Conservation (phyloP, 331 rosid species). For the Rosa hybrid region DNA sequence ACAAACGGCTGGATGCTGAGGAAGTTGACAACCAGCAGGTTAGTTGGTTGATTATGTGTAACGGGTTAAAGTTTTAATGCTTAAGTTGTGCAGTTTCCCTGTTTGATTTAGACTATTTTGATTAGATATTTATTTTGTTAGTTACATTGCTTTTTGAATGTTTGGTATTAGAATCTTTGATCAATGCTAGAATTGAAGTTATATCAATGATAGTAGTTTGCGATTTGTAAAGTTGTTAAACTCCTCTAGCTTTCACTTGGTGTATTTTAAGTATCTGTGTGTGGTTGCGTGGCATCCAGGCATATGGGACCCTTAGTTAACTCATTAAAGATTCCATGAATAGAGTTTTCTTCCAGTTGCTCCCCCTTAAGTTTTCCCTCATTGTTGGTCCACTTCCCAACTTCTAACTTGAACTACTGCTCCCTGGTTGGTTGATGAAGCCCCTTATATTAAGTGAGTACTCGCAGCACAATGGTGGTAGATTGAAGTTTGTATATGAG, state of each 20-base stretch:
- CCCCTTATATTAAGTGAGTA: too few species aligned
- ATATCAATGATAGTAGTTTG: neutral
- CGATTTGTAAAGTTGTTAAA: neutral
- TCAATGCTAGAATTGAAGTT: neutral
- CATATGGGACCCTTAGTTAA: too few species aligned
- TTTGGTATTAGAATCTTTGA: neutral
- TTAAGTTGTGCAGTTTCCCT: neutral
- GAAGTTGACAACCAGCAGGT: slow-evolving; percentile 89
- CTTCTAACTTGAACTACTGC: too few species aligned
- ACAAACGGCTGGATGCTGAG: slow-evolving; percentile 71
- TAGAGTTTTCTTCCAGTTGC: too few species aligned
- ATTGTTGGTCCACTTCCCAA: too few species aligned
- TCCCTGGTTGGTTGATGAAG: too few species aligned
- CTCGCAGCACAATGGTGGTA: too few species aligned
- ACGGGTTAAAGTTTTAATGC: neutral
- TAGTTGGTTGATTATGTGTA: slow-evolving; percentile 21
- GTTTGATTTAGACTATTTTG: neutral
- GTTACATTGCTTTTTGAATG: neutral
- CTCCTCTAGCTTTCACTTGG: neutral
- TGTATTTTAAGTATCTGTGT: neutral
- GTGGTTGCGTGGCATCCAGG: too few species aligned
- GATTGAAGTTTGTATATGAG: too few species aligned
- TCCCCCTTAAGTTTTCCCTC: too few species aligned
- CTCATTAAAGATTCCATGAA: too few species aligned
- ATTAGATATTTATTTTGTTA: neutral